Conservation (phyloP, 306 rosid species). For the peach (Prunus persica) region Prunus_persica_NCBIv2 NC_034009.1:24780501-24781000, state of each 20-base stretch:
- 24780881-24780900: conserved; percentile 28
- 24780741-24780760: background rate
- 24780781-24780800: background rate
- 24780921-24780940: conserved; percentile 47
- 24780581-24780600: too few species aligned
- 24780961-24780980: conserved; percentile 38
- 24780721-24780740: too few species aligned
- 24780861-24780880: conserved; percentile 42
- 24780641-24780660: too few species aligned
- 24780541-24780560: too few species aligned
- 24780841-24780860: conserved; percentile 33
- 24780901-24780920: conserved; percentile 49
- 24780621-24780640: too few species aligned
- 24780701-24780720: too few species aligned
- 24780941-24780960: conserved; percentile 35
- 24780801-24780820: conserved; percentile 33
- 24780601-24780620: too few species aligned
- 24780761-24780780: background rate
- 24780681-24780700: too few species aligned
- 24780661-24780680: too few species aligned
- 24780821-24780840: conserved; percentile 43
- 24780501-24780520: too few species aligned
- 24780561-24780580: too few species aligned
- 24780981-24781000: conserved; percentile 74
- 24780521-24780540: too few species aligned